Evolutionary conservation across 495 filamentous ascomycete species (phyloP), one percentile per base, ranked within the genome.

Genomic region (Aspergillus bridgeri): DNA sequence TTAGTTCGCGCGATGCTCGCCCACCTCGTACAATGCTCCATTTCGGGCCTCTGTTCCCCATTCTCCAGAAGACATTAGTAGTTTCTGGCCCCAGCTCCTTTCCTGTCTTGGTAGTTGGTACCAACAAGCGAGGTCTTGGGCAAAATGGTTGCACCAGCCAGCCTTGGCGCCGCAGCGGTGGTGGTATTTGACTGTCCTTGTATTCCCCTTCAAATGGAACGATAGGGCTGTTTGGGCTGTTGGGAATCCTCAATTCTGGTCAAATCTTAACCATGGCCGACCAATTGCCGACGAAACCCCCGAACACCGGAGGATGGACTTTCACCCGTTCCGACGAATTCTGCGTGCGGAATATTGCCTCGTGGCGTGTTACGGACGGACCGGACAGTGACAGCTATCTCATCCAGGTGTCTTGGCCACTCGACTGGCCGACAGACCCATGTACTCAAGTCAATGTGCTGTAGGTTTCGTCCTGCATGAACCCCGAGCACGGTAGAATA

Each of bases 331-430:
- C 23, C 23, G 22, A 51, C 15, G 8, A 52, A 20, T 46, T 47
- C 1, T 24, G 45, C 9, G 22, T 53, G 33, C 58, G 47, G 17
- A 65, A 65, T 45, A 61, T 60, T 19, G 55, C 56, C 24, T 51
- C 51, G 6, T 68, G 65, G 65, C 38, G 45, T 9, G 49, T 62
- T 5, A 23, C 56, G 11, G 58, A 46, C 13, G 38, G 47, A 13
- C 22, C 54, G 5, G 19, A 60, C 33, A 15, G 9, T 1, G 46
- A 60, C 23, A n/a, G 46, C 9, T 61, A 65, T 57, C 52, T 56
- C 18, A 62, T 68, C 19, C 59, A 65, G 24, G 56, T 65, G 24
- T 62, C 62, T 0, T 68, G 65, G 65, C 65, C 65, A 23, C 48
- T 68, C 15, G 48, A 19, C 22, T 68, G 62, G 65, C 24, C 25